Percentiles rank a stretch among this genome's conserved stretches.
phyloP scores from a whole-genome alignment of 257 asterid genomes.

The Gentiana macrophylla region DNA sequence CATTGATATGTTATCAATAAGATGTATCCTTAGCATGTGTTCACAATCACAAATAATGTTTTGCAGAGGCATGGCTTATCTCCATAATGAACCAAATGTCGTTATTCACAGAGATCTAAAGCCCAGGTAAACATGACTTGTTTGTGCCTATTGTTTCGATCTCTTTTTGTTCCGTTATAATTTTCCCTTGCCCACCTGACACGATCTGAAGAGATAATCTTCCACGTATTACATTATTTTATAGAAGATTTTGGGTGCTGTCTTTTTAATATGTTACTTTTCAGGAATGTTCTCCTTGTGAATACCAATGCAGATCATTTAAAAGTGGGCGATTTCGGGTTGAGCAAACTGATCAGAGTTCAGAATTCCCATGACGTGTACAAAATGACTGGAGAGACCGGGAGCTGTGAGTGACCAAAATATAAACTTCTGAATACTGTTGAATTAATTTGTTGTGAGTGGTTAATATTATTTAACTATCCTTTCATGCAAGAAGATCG shows the following conservation, averaged over 20 bases:
- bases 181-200: no score
- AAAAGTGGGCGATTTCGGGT: constrained; percentile 97
- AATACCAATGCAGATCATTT: constrained; percentile 87
- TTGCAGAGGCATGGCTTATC: constrained; percentile 98
- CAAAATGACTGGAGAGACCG: constrained; percentile 98
- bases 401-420: constrained; percentile 73
- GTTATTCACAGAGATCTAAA: constrained; percentile 92
- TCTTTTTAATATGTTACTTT: constrained; percentile 16
- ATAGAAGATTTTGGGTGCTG: background rate
- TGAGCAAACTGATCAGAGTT: constrained; percentile 86
- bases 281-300: constrained; percentile 94
- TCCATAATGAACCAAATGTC: constrained; percentile 95
- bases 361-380: constrained; percentile 92
- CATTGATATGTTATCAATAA: no score
- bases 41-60: constrained; percentile 9
- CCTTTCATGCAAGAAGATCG: constrained; percentile 47
- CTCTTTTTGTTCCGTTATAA: no score
- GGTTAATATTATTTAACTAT: constrained; percentile 1
- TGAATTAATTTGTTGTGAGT: background rate
- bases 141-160: no score
- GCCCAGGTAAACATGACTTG: constrained; percentile 49
- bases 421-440: background rate
- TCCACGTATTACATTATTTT: no score
- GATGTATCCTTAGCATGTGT: no score
- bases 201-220: no score